phyloP scores from a whole-genome alignment of 352 stramenopile genomes.

The Pythium volutum region DNA sequence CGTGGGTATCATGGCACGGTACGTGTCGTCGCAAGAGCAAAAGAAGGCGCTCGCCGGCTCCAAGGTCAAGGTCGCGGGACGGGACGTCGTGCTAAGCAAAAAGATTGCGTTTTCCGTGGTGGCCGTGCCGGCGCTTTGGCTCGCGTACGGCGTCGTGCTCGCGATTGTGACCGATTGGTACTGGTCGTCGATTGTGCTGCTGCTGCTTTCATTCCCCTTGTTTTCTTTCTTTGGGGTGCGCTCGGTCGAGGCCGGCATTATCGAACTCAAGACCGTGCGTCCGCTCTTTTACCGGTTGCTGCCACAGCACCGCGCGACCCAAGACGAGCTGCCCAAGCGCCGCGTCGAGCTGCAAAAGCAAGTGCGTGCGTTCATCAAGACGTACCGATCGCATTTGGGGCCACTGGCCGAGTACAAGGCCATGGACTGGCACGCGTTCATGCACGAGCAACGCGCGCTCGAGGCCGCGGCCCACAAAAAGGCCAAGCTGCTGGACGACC shows the following conservation, averaged over 20 bases:
- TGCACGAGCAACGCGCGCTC: conserved; percentile 60
- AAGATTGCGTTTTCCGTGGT: conserved; percentile 93
- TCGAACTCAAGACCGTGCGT: conserved; percentile 83
- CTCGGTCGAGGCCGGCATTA: conserved; percentile 84
- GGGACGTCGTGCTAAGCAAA: conserved; percentile 90
- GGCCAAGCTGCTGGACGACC: conserved; percentile 9
- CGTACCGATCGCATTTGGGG: conserved; percentile 57
- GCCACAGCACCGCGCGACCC: conserved; percentile 71
- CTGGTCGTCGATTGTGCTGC: conserved; percentile 77
- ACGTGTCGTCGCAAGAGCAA: conserved; percentile 67
- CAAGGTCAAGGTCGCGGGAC: conserved; percentile 89
- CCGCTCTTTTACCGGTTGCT: conserved; percentile 81
- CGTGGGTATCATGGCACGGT: conserved; percentile 84
- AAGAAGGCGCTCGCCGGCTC: conserved; percentile 84
- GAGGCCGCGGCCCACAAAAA: conserved; percentile 34
- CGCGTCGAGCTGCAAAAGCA: conserved; percentile 70
- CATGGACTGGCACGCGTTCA: conserved; percentile 84
- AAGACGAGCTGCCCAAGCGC: conserved; percentile 71
- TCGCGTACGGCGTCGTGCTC: conserved; percentile 83
- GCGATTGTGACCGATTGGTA: conserved; percentile 84
- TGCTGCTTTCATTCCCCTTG: conserved; percentile 79
- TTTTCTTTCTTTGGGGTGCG: conserved; percentile 89
- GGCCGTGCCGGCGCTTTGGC: conserved; percentile 84
- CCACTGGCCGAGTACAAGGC: conserved; percentile 65
- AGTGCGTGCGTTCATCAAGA: conserved; percentile 74